Base-by-base conservation (phyloP, 768 basidiomycete genomes). In the Mycena floridula region DNA sequence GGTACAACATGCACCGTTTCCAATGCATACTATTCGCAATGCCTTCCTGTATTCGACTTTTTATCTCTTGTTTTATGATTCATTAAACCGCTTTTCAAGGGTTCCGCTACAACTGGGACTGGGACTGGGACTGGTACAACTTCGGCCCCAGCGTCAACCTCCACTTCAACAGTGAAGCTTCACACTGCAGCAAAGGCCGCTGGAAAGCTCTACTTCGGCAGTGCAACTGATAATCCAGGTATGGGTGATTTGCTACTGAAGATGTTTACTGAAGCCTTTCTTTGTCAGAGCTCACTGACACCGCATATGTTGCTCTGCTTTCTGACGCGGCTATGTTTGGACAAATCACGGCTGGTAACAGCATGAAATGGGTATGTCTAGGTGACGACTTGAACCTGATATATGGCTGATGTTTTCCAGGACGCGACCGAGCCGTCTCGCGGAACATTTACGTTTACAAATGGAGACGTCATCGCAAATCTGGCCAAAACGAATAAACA, bases 281-380 rank as follows among this genome's bases (percentile, higher is more conserved):
- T n/a, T n/a, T n/a, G n/a, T n/a, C n/a, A n/a, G 73, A 75, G 54
- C 62, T 76, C 28, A 68, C 60, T 12, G 69, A 75, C 50, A 48
- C 60, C 0, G 49, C 68, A 1, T 75, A 76, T 53, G 59, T 64
- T 11, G 57, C 63, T 8, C 58, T 62, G 41, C 59, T 75, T 38
- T 54, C 61, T 45, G 62, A 74, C 53, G 64, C 50, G 27, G 55
- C 43, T 13, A 59, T 68, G 46, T 77, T 75, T 50, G 61, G 61
- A 11, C 72, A 73, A 52, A 58, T 77, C 47, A 76, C 75, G 0
- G 64, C 75, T 21, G 74, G 62, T 16, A 76, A 76, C 52, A 69
- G 66, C 47, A 75, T 77, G 75, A 78, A 79, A 70, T 78, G 76
- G 75, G 75, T 72, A 47, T 26, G 60, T 47, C 22, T 27, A 28